Conservation (phyloP, 139 green algal genomes). For the Micractinium sp. region DNA sequence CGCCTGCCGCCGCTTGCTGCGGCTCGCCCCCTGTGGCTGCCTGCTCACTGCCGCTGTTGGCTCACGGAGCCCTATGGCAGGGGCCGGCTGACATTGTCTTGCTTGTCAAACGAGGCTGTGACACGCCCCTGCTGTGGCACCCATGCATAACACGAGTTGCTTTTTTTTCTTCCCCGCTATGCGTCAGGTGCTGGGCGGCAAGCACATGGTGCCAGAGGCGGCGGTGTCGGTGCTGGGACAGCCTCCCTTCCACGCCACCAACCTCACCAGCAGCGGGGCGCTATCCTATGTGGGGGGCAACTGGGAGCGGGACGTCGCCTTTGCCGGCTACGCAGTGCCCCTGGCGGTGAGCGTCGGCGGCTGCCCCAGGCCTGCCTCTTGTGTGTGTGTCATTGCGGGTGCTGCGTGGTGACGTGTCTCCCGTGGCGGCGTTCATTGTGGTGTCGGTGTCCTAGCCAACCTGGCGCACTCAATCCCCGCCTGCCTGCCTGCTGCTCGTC, state of each 20-base stretch:
- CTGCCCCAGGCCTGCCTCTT: not conserved
- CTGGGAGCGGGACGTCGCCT: conserved; percentile 94
- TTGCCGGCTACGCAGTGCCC: conserved; percentile 88
- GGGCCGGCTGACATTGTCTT: too few relatives aligned
- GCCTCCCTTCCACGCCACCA: conserved; percentile 93
- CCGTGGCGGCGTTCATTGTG: too few relatives aligned
- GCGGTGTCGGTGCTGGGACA: conserved; percentile 80
- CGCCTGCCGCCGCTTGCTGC: not conserved
- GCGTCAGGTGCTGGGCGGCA: conserved; percentile 89
- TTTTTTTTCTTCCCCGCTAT: conserved; percentile 32
- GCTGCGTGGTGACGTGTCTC: too few relatives aligned
- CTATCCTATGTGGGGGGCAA: conserved; percentile 94
- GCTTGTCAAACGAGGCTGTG: too few relatives aligned
- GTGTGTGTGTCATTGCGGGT: too few relatives aligned
- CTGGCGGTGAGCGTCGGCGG: conserved; percentile 59
- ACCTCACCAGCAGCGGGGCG: conserved; percentile 79
- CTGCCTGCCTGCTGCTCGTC: too few relatives aligned
- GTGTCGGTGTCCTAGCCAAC: too few relatives aligned
- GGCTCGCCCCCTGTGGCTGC: not conserved
- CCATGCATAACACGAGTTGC: not conserved
- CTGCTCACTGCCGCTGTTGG: not conserved
- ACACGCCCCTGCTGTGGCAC: not conserved
- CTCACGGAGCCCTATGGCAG: not conserved
- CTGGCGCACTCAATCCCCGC: too few relatives aligned
- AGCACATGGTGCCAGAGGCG: conserved; percentile 87